Conservation (phyloP, 805 yeast genomes). For the Komagataella phaffii region DNA sequence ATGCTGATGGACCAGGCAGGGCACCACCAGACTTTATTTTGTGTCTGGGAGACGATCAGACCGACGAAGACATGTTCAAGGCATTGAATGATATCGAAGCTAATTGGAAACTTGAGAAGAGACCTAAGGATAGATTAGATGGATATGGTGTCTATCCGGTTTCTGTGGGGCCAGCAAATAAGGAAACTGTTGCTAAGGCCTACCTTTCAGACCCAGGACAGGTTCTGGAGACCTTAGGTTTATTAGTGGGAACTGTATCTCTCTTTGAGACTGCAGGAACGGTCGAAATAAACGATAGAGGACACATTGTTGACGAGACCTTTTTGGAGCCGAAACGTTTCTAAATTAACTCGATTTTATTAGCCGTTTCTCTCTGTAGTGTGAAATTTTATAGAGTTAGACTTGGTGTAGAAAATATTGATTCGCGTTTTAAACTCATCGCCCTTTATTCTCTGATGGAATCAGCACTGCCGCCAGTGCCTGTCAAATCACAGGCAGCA, state of each 20-base stretch:
- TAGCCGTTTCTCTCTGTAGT: neutral
- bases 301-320: constrained; percentile 24
- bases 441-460: neutral
- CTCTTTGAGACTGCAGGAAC: constrained; percentile 68
- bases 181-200: constrained; percentile 72
- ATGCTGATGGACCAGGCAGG: constrained; percentile 39
- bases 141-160: constrained; percentile 66
- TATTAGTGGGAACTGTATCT: constrained; percentile 67
- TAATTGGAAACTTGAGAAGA: constrained; percentile 29
- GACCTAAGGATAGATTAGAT: constrained; percentile 30
- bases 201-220: constrained; percentile 76
- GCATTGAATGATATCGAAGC: constrained; percentile 54
- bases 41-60: constrained; percentile 90
- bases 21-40: constrained; percentile 69
- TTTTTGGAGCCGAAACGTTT: neutral
- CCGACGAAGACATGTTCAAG: constrained; percentile 96
- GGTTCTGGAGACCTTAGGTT: constrained; percentile 73
- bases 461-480: neutral
- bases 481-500: neutral
- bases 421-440: neutral
- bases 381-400: neutral
- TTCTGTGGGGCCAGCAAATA: constrained; percentile 87
- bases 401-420: neutral
- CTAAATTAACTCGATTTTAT: no score
- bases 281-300: constrained; percentile 64